Evolutionary conservation across 768 basidiomycete species (phyloP), one percentile per base, ranked within the genome.

Genomic region (Agrocybe praecox): DNA sequence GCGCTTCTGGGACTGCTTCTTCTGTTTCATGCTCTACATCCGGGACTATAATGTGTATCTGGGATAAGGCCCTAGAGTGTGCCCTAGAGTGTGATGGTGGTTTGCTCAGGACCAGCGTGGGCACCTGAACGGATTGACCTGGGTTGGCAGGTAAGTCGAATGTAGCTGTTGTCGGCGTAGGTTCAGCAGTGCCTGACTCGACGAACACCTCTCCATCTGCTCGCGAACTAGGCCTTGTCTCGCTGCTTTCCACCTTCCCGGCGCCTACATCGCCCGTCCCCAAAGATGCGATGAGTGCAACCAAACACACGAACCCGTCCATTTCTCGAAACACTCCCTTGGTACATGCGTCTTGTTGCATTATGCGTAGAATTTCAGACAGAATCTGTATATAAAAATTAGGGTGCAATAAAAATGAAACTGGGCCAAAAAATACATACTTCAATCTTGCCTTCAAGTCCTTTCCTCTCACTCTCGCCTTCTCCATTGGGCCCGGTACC

Each of bases 251-350:
- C 12, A n/a, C 14, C 26, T 29, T 29, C 26, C 26, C 26, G 9
- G 26, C 23, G 22, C 44, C 29, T 24, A 51, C 32, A 21, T 52
- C 18, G 26, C 36, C 68, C 62, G 22, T 75, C 73, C 51, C 79
- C 69, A 89, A 70, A 0, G 83, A 84, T 1, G 90, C 88, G 4
- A 94, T 75, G 26, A 89, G 79, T 62, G 84, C 89, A 72, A 92
- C 85, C 29, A 92, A 73, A 10, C 85, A 81, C 18, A 93, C 74
- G 67, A 92, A 93, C 0, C 92, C 92, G 58, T 94, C 92, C 64
- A 89, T 75, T 64, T 92, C 89, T 5, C 92, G 79, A 69, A 94
- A 94, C 18, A 87, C 85, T 54, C 88, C 86, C 68, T 87, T 89
- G 11, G 89, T 89, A 29, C 69, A 74, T 2, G 76, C 67, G 62